phyloP scores from a whole-genome alignment of 768 basidiomycete genomes.

The Cubamyces lactineus region DNA sequence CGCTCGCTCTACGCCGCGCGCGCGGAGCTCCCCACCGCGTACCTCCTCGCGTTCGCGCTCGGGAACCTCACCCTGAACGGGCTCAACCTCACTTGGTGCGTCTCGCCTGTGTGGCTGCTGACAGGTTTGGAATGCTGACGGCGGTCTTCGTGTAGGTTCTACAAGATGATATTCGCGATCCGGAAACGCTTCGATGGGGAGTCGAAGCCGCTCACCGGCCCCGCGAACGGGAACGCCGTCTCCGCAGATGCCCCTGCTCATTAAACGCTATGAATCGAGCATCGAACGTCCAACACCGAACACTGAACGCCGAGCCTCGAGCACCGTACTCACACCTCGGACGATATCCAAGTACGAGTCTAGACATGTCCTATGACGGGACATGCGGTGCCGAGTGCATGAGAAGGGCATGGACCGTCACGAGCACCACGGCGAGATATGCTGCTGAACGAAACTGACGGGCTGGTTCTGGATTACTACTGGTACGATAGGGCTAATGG shows the following conservation, averaged over 20 bases:
- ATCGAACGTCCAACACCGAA: not conserved
- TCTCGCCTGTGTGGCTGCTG: not conserved
- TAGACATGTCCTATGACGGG: too few relatives aligned
- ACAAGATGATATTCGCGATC: constrained; percentile 70
- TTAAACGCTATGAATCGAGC: not conserved
- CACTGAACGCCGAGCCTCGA: not conserved
- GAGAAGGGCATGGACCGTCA: not conserved
- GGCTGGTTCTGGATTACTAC: not conserved
- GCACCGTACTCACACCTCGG: not conserved
- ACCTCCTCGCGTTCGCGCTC: constrained; percentile 55
- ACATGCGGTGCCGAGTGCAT: not conserved
- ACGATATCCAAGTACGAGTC: not conserved
- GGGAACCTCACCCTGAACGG: constrained; percentile 71
- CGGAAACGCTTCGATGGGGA: constrained; percentile 56
- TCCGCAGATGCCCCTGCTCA: not conserved
- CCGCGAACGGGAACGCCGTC: not conserved
- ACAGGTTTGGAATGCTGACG: not conserved
- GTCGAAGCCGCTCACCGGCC: constrained; percentile 23
- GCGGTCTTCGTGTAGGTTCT: constrained; percentile 56
- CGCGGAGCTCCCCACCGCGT: constrained; percentile 50
- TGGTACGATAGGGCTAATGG: constrained; percentile 19
- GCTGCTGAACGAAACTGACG: too few relatives aligned
- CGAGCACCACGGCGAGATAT: not conserved
- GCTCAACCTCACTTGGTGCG: constrained; percentile 80
- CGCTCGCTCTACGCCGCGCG: constrained; percentile 58